These are phyloP conservation scores for Fusarium sp. DNA, from an alignment of 2,329 filamentous ascomycete genomes.

Conservation along the genomic window DNA sequence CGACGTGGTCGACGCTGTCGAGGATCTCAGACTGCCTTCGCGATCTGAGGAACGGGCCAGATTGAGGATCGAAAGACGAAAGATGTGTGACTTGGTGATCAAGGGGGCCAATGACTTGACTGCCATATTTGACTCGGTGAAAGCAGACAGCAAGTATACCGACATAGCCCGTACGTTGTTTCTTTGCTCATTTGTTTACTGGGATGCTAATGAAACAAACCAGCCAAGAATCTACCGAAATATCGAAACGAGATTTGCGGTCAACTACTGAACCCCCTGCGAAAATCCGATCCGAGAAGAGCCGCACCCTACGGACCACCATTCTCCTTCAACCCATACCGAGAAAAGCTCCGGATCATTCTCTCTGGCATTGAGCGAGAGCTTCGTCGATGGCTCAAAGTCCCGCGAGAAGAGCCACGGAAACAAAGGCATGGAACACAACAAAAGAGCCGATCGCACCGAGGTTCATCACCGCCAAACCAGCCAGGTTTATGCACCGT, in stretches of 20 bases:
- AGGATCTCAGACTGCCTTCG: constrained; percentile 31
- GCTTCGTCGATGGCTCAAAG: constrained; percentile 30
- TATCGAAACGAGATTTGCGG: constrained; percentile 32
- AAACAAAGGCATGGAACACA: not conserved
- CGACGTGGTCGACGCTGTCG: constrained; percentile 31
- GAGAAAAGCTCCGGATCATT: constrained; percentile 24
- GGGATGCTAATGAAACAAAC: not conserved
- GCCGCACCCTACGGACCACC: constrained; percentile 1
- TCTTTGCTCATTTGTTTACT: not conserved
- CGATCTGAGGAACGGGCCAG: constrained; percentile 24
- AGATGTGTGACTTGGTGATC: constrained; percentile 27
- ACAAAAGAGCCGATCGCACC: constrained; percentile 5
- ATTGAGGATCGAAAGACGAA: constrained; percentile 29
- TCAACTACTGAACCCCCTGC: constrained; percentile 27
- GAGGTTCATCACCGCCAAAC: constrained; percentile 16
- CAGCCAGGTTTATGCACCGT: constrained; percentile 18
- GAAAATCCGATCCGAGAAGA: constrained; percentile 28
- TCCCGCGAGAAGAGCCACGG: constrained; percentile 10
- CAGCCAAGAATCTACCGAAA: constrained; percentile 32
- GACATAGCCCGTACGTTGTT: constrained; percentile 23
- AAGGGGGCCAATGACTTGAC: constrained; percentile 31
- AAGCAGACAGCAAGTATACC: constrained; percentile 31
- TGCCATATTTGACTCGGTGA: constrained; percentile 30
- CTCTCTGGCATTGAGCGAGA: constrained; percentile 25
- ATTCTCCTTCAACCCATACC: constrained; percentile 27